phyloP scores from a whole-genome alignment of 2,329 filamentous ascomycete species.

The Graphilbum ipis-grandicollis region DNA sequence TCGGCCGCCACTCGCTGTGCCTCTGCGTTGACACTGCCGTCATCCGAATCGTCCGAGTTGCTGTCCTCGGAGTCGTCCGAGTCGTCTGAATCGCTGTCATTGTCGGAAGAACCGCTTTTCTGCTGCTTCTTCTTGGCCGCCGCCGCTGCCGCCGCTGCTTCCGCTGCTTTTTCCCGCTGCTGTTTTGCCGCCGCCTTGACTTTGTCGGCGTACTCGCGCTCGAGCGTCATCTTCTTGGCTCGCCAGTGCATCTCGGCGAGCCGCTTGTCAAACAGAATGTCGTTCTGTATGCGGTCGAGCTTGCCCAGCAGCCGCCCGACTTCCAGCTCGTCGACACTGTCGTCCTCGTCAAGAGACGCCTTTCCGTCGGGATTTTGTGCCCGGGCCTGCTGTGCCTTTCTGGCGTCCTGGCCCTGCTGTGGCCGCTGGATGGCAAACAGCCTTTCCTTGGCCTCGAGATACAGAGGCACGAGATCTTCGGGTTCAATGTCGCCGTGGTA shows the following conservation, averaged over 20 bases:
- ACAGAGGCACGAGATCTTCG: slow-evolving; percentile 57
- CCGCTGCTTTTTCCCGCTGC: slow-evolving; percentile 12
- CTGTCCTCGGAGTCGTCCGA: slow-evolving; percentile 13
- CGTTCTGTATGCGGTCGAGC: slow-evolving; percentile 58
- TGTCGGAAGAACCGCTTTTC: slow-evolving; percentile 11
- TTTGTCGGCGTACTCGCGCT: slow-evolving; percentile 38
- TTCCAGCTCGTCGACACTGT: slow-evolving; percentile 22
- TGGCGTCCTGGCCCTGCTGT: slow-evolving; percentile 22
- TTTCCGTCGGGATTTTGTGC: too few relatives aligned
- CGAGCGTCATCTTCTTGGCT: slow-evolving; percentile 36
- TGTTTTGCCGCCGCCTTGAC: slow-evolving; percentile 21
- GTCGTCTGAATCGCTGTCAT: slow-evolving; percentile 9
- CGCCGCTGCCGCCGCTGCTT: slow-evolving; percentile 10
- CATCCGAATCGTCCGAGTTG: slow-evolving; percentile 15
- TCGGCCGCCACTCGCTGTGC: slow-evolving; percentile 23
- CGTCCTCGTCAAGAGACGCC: not conserved
- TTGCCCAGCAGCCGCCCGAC: slow-evolving; percentile 54
- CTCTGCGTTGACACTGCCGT: slow-evolving; percentile 35
- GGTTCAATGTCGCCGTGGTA: slow-evolving; percentile 58
- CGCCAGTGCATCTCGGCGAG: slow-evolving; percentile 51
- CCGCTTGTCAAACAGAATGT: slow-evolving; percentile 55
- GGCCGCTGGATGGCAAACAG: slow-evolving; percentile 45
- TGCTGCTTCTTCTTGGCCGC: slow-evolving; percentile 9
- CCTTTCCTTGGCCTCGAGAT: slow-evolving; percentile 55
- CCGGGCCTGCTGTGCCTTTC: slow-evolving; percentile 12